Evolutionary conservation across 768 basidiomycete genomes (phyloP), one percentile per base, ranked within the genome.

Genomic region (Cystobasidium onofrii): DNA sequence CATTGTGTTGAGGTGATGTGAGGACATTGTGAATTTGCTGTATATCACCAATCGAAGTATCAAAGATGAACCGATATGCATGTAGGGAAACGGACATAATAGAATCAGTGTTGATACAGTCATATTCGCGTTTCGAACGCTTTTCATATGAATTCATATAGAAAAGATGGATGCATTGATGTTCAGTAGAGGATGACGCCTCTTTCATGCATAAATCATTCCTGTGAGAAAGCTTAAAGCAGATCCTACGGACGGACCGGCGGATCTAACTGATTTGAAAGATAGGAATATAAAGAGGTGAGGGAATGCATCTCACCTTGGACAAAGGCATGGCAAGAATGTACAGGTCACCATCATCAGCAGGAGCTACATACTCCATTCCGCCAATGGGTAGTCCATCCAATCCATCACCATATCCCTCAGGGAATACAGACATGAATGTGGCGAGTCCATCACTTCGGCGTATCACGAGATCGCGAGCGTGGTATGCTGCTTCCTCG

Each of bases 271-370:
- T 34, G 29, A 60, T 60, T 4, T 2, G 25, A 60, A 60, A 29
- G 13, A 15, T n/a, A n/a, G n/a, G n/a, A n/a, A n/a, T n/a, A n/a
- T n/a, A n/a, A n/a, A n/a, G n/a, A n/a, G n/a, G 57, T 29, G 27
- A 54, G n/a, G 61, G 29, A n/a, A 25, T 9, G n/a, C 7, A 43
- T 43, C 44, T 64, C 63, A 67, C 65, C 65, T 73, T 73, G 3
- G 31, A 36, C 13, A 73, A 27, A 43, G 72, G 72, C 72, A 73
- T 73, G 18, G 72, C 72, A 2, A 73, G 63, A 20, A 73, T 63
- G 41, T 73, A 73, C 2, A 73, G 64, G 31, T 73, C 72, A 1
- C 72, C 72, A 31, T 73, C 23, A 27, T 33, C 31, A 20, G 31
- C 44, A 12, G 72, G 64, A 36, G 72, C 72, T 29, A 73, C 66